Conservation (phyloP, 441 rosid genomes). For the Gossypium lobatum region DNA sequence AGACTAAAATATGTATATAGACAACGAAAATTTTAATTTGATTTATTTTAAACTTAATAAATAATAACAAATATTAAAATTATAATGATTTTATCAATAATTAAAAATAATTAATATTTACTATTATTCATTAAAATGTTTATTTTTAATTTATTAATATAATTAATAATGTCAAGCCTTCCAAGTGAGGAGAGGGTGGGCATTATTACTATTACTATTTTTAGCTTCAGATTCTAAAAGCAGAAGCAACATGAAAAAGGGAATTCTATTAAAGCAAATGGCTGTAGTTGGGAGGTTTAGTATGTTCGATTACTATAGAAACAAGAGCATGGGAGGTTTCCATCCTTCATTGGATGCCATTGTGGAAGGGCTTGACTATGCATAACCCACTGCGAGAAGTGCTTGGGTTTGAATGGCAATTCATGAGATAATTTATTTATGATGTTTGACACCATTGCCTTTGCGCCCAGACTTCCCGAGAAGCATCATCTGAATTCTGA, state of each 20-base stretch:
- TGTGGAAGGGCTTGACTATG: constrained; percentile 78
- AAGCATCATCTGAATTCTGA: background rate
- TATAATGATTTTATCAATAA: no score
- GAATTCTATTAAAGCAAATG: constrained; percentile 16
- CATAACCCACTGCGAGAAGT: constrained; percentile 8
- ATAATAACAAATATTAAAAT: no score
- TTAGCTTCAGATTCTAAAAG: background rate
- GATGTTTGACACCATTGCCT: background rate
- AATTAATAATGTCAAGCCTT: no score
- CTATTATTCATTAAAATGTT: no score
- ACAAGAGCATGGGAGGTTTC: constrained; percentile 76
- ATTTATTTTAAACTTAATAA: no score
- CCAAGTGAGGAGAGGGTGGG: no score
- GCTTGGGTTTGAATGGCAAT: no score
- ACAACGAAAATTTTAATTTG: no score
- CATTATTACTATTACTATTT: background rate
- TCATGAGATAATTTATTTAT: background rate
- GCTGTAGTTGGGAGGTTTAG: constrained; percentile 67
- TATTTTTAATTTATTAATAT: no score
- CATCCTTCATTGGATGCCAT: constrained; percentile 62
- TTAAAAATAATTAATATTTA: no score
- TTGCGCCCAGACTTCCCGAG: background rate
- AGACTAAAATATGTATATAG: background rate
- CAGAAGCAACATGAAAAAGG: background rate
- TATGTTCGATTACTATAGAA: constrained; percentile 61